Evolutionary conservation across 306 rosid species (phyloP).

Genomic region (Clitoria ternatea): DNA sequence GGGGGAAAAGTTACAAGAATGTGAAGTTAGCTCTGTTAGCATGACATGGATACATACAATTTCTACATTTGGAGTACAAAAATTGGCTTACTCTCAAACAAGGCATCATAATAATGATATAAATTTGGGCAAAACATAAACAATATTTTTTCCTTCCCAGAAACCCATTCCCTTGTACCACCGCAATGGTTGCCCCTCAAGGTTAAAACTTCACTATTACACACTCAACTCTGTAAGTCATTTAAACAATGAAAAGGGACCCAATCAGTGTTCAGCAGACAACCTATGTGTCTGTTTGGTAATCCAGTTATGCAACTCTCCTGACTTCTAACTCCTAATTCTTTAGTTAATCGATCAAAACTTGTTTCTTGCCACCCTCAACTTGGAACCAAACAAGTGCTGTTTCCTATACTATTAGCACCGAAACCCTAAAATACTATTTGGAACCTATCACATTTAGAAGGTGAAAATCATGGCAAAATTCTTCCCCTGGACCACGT

Average conservation of each 20-base stretch:
- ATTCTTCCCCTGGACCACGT: background rate
- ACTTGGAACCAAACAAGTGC: no score
- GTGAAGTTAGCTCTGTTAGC: constrained; percentile 4
- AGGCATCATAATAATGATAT: background rate
- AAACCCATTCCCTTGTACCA: constrained; percentile 18
- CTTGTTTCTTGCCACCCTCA: no score
- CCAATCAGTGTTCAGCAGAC: constrained; percentile 16
- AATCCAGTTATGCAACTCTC: no score
- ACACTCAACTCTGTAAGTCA: background rate
- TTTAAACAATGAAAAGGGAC: background rate
- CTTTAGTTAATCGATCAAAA: no score
- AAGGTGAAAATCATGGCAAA: background rate
- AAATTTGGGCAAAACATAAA: background rate
- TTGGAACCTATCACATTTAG: background rate
- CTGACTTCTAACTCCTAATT: no score
- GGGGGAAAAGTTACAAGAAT: background rate
- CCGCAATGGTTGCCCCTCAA: constrained; percentile 6
- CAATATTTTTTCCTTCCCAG: background rate
- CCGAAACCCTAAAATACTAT: background rate
- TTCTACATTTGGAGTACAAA: background rate
- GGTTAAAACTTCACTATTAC: constrained; percentile 7
- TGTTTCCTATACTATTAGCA: constrained; percentile 14
- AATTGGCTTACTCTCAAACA: constrained; percentile 13
- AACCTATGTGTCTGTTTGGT: no score
- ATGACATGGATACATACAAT: constrained; percentile 8